Base-by-base conservation (phyloP, 148 eudicot genomes). In the Gaultheria prostrata region DNA sequence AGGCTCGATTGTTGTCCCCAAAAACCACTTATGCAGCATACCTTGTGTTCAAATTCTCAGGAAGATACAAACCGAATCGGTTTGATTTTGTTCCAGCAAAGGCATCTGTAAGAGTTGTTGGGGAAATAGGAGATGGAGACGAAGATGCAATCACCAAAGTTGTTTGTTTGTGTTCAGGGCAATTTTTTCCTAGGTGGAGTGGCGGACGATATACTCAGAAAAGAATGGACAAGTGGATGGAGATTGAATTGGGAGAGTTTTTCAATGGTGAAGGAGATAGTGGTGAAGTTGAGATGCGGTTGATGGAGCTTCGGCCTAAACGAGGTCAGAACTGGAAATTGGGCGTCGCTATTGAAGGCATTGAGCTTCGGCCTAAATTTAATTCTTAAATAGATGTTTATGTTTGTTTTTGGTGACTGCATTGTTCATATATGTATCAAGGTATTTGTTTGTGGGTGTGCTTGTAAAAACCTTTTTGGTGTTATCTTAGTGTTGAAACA, bases 181-280 rank as follows among this genome's bases (percentile, higher is more conserved):
- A 8, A 49, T 4, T 20, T 8, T 0, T 0, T 15, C 39, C 5
- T 33, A 77, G 7, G 4, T 1, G 56, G 50, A n/a, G 32, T 79
- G 82, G 80, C 33, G 73, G 51, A 1, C 67, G 76, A 69, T 57
- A 63, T 21, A 91, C 93, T 0, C 82, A 75, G 81, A 30, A 28
- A 78, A 89, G 95, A 81, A 21, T 18, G 6, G 95, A 92, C 39
- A 92, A 89, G 49, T 94, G 98, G 98, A 51, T 85, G 50, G 98
- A 93, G 78, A 33, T 90, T 8, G 87, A 94, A 70, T 76, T 93
- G 43, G 98, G 95, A 3, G 90, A 90, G 71, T 89, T 86, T 32
- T 48, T 80, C 4, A 84, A 77, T 10, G 11, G 76, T 8, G 59
- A 39, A 21, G 94, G 81, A 1, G 65, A 69, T 0, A 88, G 84